Percentiles rank a stretch among this genome's conserved stretches.
phyloP scores from a whole-genome alignment of 2,329 filamentous ascomycete genomes.

The Cladophialophora carrionii region DNA sequence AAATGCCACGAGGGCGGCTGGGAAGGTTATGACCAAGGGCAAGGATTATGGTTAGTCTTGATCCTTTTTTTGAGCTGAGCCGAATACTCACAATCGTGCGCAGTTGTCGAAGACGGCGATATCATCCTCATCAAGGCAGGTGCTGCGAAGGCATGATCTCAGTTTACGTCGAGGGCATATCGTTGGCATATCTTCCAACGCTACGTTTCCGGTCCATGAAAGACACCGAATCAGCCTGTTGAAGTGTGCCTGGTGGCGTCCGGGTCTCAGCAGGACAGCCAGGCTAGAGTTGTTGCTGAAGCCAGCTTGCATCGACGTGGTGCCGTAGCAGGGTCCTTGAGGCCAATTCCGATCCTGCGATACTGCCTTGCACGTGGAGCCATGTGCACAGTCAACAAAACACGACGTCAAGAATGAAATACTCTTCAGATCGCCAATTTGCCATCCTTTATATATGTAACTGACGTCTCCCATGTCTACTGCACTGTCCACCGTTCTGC shows the following conservation, averaged over 20 bases:
- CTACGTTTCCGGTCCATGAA: not conserved
- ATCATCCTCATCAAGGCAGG: constrained; percentile 79
- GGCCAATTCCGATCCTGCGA: not conserved
- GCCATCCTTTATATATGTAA: too few relatives aligned
- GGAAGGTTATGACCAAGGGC: constrained; percentile 97
- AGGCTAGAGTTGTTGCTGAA: not conserved
- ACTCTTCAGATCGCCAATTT: not conserved
- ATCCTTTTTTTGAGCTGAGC: constrained; percentile 47
- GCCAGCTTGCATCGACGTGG: not conserved
- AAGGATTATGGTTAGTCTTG: constrained; percentile 78
- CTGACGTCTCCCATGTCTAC: not conserved
- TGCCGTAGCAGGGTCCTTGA: not conserved
- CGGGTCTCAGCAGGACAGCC: not conserved
- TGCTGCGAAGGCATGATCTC: constrained; percentile 51
- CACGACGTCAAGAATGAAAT: not conserved
- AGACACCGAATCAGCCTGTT: not conserved
- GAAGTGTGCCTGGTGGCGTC: not conserved
- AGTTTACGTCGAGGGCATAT: not conserved
- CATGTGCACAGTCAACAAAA: not conserved
- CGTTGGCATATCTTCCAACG: not conserved
- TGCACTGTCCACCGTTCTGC: not conserved
- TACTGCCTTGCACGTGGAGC: not conserved
- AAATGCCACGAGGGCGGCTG: constrained; percentile 83
- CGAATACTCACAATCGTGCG: not conserved
- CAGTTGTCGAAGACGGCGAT: constrained; percentile 56